Evolutionary conservation across 768 basidiomycete species (phyloP), one percentile per base, ranked within the genome.

Genomic region (Phallus indusiatus): DNA sequence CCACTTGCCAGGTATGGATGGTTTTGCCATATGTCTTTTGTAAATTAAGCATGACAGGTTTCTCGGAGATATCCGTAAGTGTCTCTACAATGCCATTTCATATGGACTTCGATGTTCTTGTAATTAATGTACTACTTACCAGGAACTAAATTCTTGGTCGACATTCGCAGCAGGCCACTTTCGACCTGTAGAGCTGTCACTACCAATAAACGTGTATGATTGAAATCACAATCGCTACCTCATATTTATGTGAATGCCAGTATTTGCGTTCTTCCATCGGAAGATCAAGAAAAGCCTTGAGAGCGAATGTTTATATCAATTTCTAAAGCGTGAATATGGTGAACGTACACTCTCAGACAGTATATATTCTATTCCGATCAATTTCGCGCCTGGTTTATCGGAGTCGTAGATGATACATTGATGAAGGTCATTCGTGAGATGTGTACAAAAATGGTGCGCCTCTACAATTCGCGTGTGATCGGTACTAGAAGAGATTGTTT

Each of bases 361-460:
- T 56, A 81, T 73, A 61, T 82, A 82, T 64, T 81, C 80, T 47
- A 82, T 76, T 20, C 79, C 80, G 55, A 82, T 79, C 28, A 81
- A 67, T 47, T 75, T 71, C 5, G 80, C 79, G 46, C 74, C 69
- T 14, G 72, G 69, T 42, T 70, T 66, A 56, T 74, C 73, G 59
- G 81, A 70, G 65, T 78, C 76, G 59, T 77, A 76, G 42, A 75
- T 74, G 36, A 76, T 62, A 63, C 77, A 79, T 66, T 78, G 77
- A 63, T 75, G 73, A 59, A 79, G 69, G 57, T 75, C 70, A 6
- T 60, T 58, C 4, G 65, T 65, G 20, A 71, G 69, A 61, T 75
- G 76, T 2, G 69, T 73, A 65, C 77, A 78, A 61, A 72, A 75
- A 62, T 75, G 75, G 62, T 78, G 75, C n/a, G 74, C 74, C 60